phyloP scores from a whole-genome alignment of 2,329 filamentous ascomycete genomes.

The Neopestalotiopsis sp. region DNA sequence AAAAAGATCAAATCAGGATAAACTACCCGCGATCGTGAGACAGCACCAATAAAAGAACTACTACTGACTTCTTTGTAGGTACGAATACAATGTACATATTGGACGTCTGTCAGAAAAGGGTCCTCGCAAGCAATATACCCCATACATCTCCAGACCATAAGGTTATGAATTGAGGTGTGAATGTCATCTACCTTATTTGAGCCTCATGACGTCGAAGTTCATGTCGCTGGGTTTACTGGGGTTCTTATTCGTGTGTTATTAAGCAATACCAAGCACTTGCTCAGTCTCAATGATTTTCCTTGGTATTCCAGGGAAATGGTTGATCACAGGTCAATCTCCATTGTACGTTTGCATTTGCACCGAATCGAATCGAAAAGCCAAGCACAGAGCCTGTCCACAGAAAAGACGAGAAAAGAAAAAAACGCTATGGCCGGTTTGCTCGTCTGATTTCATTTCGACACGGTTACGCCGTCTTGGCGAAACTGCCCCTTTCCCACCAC shows the following conservation, averaged over 20 bases:
- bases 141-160: conserved; percentile 2
- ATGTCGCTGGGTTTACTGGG: neutral
- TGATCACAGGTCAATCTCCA: neutral
- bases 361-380: neutral
- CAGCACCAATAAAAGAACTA: neutral
- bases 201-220: neutral
- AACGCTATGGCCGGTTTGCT: neutral
- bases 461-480: neutral
- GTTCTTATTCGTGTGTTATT: neutral
- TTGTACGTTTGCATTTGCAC: neutral
- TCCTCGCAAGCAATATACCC: neutral
- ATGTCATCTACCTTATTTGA: neutral
- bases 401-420: neutral
- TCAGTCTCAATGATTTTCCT: neutral
- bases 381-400: neutral
- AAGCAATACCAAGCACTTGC: neutral
- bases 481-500: neutral
- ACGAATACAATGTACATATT: too few species aligned
- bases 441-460: neutral
- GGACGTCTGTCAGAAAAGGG: too few species aligned
- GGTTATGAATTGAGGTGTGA: neutral
- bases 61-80: too few species aligned
- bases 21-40: too few species aligned
- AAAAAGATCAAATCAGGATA: neutral
- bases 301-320: neutral